These are phyloP conservation scores for Zygoascus tannicola DNA, from an alignment of 805 yeast species.

Conservation along the genomic window DNA sequence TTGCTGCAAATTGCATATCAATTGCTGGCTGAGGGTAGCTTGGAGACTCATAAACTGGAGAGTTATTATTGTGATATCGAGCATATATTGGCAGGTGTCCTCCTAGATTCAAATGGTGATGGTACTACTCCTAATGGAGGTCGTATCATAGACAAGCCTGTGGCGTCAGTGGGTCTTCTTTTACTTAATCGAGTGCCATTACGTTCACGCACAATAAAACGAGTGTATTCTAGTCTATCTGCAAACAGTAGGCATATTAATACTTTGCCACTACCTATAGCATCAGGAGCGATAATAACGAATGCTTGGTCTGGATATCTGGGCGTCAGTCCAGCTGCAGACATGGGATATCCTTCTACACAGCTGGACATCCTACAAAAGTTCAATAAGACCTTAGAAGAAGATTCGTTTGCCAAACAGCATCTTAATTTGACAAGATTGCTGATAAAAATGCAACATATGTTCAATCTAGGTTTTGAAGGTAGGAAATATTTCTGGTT, in stretches of 20 bases:
- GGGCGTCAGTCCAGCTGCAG: not conserved
- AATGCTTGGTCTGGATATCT: constrained; percentile 3
- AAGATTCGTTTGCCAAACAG: not conserved
- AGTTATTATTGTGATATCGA: not conserved
- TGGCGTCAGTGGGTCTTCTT: constrained; percentile 1
- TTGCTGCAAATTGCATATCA: not conserved
- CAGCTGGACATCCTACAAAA: constrained; percentile 1
- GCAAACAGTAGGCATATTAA: not conserved
- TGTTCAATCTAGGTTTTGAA: not conserved
- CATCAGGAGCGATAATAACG: constrained; percentile 1
- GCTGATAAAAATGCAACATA: constrained; percentile 1
- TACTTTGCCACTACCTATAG: not conserved
- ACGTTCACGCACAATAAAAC: not conserved
- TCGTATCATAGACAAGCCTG: too few species aligned
- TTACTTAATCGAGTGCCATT: constrained; percentile 3
- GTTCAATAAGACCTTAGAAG: not conserved
- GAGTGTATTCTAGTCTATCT: not conserved
- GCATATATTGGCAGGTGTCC: not conserved
- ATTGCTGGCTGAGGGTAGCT: not conserved
- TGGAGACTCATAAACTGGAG: not conserved
- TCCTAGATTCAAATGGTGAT: not conserved
- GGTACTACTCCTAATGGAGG: too few species aligned
- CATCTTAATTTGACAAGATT: not conserved
- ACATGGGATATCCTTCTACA: not conserved
- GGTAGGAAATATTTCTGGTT: constrained; percentile 2